These are phyloP conservation scores for Picea abies DNA, from an alignment of 83 land plant genomes.

Conservation along the genomic window DNA sequence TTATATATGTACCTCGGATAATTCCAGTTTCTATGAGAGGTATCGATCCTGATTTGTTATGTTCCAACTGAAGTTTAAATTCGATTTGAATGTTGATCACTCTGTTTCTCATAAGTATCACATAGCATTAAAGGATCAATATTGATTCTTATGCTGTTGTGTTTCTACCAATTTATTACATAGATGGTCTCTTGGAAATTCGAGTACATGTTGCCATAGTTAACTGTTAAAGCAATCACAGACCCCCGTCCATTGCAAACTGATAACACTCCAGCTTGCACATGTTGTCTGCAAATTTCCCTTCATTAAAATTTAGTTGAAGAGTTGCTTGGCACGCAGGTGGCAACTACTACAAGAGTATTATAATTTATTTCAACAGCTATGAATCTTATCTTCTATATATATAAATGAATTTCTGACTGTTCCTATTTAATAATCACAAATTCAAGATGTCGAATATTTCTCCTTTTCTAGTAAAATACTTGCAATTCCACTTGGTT, in stretches of 20 bases:
- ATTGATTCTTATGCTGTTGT: neutral
- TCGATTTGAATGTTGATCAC: neutral
- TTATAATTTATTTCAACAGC: neutral
- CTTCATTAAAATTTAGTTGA: neutral
- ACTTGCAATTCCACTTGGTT: neutral
- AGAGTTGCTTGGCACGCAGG: neutral
- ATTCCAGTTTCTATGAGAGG: too few species aligned
- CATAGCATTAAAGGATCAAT: neutral
- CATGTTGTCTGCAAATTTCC: neutral
- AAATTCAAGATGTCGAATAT: neutral
- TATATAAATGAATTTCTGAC: neutral
- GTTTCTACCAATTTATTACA: neutral
- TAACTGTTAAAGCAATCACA: neutral
- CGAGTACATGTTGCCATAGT: neutral
- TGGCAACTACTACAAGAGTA: neutral
- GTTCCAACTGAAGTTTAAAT: neutral
- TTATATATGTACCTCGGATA: too few species aligned
- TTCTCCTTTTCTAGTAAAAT: neutral
- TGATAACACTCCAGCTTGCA: neutral
- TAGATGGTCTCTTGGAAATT: neutral
- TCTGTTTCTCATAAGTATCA: neutral
- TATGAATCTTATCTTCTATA: neutral
- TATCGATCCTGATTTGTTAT: too few species aligned
- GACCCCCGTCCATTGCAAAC: neutral
- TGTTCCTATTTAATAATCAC: neutral